Base-by-base conservation (phyloP, 2,329 filamentous ascomycete species). In the Fusarium tricinctum region DNA sequence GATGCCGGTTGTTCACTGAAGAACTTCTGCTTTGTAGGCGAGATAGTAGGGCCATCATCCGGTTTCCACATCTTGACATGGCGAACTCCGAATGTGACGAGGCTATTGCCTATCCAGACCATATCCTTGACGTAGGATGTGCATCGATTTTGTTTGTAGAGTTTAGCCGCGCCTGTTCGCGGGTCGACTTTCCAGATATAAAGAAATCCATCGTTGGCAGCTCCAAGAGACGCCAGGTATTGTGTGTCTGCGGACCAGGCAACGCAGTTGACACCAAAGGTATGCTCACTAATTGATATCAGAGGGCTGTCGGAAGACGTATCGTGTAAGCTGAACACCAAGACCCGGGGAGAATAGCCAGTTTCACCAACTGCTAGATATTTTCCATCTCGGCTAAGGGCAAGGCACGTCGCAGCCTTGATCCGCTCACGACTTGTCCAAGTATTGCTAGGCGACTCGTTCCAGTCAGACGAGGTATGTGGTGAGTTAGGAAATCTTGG, bases 21-120 rank as follows among this genome's bases (percentile, higher is more conserved):
- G 61, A 88, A 85, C 66, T 85, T 87, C 74, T 86, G 78, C 75
- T 92, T 93, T 10, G 85, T 82, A 2, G 92, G 91, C 22, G 91
- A 91, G 7, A 81, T 80, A 19, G 84, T 81, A 42, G 82, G 58
- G 74, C 73, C 81, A 26, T 95, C 93, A 35, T 96, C 92, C 13
- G 96, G 86, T 70, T 91, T 90, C 96, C 96, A 99, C 50, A 97
- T 87, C 79, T 97, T 98, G 78, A 97, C 89, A 80, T 97, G 95
- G 26, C 96, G 89, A 51, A 96, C 91, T 15, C 96, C 96, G 23
- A 96, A 88, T 65, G 95, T 97, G 60, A 99, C 84, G 52, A 99
- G 85, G 70, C 81, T 92, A 70, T 86, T 91, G 13, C 94, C 94
- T 79, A 97, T 88, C 95, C 96, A 99, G 40, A 92, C 86, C 88